A percentile compares a stretch with the other conserved stretches of the same genome.
Conservation (phyloP, 1,139 yeast genomes). For the Saccharomyces hybrid region DNA sequence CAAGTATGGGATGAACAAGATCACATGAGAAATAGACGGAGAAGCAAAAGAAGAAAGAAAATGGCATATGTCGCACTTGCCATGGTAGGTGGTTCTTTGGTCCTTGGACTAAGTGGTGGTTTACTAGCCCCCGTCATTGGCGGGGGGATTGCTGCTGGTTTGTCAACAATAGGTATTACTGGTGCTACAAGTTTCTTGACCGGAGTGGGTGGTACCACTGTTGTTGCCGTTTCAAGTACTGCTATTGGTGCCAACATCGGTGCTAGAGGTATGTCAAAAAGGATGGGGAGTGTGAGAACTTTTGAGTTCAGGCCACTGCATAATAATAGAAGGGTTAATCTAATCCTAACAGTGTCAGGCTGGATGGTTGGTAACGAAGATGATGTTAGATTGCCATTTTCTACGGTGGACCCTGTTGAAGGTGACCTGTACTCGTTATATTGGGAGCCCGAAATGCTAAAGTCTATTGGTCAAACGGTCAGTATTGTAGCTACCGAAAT, state of each 20-base stretch:
- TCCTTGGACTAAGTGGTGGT: constrained; percentile 95
- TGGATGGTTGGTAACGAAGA: constrained; percentile 97
- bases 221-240: constrained; percentile 88
- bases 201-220: constrained; percentile 94
- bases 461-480: constrained; percentile 93
- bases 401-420: constrained; percentile 95
- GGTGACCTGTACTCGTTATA: constrained; percentile 86
- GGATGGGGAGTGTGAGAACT: constrained; percentile 88
- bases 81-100: constrained; percentile 93
- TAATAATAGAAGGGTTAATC: constrained; percentile 79
- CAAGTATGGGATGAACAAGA: constrained; percentile 72
- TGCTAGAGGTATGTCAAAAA: constrained; percentile 68
- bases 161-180: constrained; percentile 86
- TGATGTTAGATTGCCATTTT: constrained; percentile 93
- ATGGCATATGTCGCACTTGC: constrained; percentile 89
- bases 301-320: constrained; percentile 91
- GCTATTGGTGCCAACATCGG: constrained; percentile 90
- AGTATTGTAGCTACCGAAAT: constrained; percentile 91
- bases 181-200: constrained; percentile 91
- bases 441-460: constrained; percentile 98
- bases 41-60: constrained; percentile 55
- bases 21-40: constrained; percentile 62
- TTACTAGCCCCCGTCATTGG: constrained; percentile 95
- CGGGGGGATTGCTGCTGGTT: constrained; percentile 95
- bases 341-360: constrained; percentile 88